Evolutionary conservation across 352 stramenopile genomes (phyloP).

Genomic region (Thraustochytrium striatum): DNA sequence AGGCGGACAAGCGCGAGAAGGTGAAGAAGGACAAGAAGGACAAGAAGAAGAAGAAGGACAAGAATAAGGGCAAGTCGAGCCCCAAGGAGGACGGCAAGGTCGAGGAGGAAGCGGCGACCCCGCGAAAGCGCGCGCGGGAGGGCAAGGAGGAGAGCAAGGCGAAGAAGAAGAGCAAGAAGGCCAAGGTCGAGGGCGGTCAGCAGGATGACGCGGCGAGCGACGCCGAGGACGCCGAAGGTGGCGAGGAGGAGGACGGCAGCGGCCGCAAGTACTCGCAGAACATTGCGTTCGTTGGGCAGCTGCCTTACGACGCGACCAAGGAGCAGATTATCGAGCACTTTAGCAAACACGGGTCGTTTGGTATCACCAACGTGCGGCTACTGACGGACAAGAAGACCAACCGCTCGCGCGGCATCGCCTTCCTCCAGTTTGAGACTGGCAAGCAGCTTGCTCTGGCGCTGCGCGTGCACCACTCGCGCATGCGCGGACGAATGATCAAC

Average conservation of each 20-base stretch:
- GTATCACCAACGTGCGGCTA: constrained; percentile 53
- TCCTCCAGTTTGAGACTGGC: constrained; percentile 60
- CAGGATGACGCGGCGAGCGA: neutral
- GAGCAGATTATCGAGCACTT: constrained; percentile 66
- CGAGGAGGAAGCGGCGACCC: neutral
- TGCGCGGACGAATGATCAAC: constrained; percentile 73
- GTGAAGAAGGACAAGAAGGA: neutral
- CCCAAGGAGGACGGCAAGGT: neutral
- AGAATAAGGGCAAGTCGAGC: neutral
- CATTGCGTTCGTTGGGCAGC: constrained; percentile 72
- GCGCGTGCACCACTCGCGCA: constrained; percentile 66
- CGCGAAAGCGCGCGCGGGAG: neutral
- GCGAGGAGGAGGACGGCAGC: constrained; percentile 4
- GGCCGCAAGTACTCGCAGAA: constrained; percentile 44
- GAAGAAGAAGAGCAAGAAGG: constrained; percentile 11
- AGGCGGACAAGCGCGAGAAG: neutral
- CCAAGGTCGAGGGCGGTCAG: neutral
- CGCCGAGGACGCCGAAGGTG: neutral
- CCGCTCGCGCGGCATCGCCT: constrained; percentile 67
- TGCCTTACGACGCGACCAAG: constrained; percentile 64
- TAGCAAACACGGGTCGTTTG: constrained; percentile 51
- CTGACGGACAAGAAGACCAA: constrained; percentile 53
- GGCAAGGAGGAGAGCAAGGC: neutral
- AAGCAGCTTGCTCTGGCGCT: constrained; percentile 66
- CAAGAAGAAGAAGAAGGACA: neutral